phyloP scores from a whole-genome alignment of 2,329 filamentous ascomycete species.

The Cladosporium sp. region DNA sequence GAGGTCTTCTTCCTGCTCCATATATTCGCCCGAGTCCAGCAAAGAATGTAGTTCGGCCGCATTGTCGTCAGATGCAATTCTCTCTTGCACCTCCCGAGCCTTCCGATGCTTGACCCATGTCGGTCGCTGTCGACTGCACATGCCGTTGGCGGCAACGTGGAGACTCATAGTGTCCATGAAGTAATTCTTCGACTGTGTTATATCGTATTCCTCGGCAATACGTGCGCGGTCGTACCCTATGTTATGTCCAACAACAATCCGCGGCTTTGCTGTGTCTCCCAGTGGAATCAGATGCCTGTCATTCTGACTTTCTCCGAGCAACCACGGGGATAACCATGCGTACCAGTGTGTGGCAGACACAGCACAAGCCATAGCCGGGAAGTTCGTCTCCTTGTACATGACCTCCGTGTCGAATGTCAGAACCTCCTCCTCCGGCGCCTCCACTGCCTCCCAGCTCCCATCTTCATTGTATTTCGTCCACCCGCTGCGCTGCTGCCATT shows the following conservation, averaged over 20 bases:
- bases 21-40: slow-evolving; percentile 55
- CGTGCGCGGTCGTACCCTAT: slow-evolving; percentile 91
- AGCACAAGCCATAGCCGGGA: slow-evolving; percentile 95
- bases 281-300: slow-evolving; percentile 81
- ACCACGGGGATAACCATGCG: slow-evolving; percentile 93
- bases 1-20: slow-evolving; percentile 85
- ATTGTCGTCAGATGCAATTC: slow-evolving; percentile 66
- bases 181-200: slow-evolving; percentile 76
- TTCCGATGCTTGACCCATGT: slow-evolving; percentile 98
- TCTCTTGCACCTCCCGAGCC: slow-evolving; percentile 76
- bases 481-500: slow-evolving; percentile 76
- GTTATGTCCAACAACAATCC: slow-evolving; percentile 90
- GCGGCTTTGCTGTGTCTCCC: slow-evolving; percentile 67
- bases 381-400: slow-evolving; percentile 89
- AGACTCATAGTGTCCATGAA: slow-evolving; percentile 98
- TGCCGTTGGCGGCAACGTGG: slow-evolving; percentile 95
- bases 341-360: slow-evolving; percentile 91
- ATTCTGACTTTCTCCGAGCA: slow-evolving; percentile 74
- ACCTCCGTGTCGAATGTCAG: slow-evolving; percentile 96
- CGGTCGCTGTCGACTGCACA: slow-evolving; percentile 94
- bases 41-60: slow-evolving; percentile 68
- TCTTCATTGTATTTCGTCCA: slow-evolving; percentile 91
- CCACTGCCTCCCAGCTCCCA: slow-evolving; percentile 66
- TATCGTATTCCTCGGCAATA: slow-evolving; percentile 80
- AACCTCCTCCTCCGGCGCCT: slow-evolving; percentile 73